Percentiles rank a stretch among this genome's conserved stretches.
Conservation (phyloP, 2,329 filamentous ascomycete genomes). For the Stagonosporopsis chrysanthemi region DNA sequence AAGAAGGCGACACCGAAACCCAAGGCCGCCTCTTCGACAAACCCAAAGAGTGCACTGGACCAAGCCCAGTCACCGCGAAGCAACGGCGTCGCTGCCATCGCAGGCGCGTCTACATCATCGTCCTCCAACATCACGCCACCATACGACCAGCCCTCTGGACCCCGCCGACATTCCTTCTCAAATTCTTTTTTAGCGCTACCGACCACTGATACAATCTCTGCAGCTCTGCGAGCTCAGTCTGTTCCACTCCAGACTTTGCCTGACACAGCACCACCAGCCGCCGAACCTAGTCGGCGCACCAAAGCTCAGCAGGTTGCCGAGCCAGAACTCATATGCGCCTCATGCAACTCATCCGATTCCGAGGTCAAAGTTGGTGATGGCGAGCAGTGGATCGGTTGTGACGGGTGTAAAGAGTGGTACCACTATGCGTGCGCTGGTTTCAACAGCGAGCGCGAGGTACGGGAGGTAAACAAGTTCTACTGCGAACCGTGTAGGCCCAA, state of each 20-base stretch:
- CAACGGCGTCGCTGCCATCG: slow-evolving; percentile 35
- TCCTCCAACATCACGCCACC: slow-evolving; percentile 15
- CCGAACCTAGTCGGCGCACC: slow-evolving; percentile 13
- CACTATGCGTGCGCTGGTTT: slow-evolving; percentile 73
- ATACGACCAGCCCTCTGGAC: slow-evolving; percentile 15
- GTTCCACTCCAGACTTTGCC: slow-evolving; percentile 40
- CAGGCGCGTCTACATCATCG: slow-evolving; percentile 16
- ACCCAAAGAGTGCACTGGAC: slow-evolving; percentile 28
- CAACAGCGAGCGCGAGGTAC: slow-evolving; percentile 68
- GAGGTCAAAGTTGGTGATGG: slow-evolving; percentile 60
- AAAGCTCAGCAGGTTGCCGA: slow-evolving; percentile 34
- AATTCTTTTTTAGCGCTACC: slow-evolving; percentile 16
- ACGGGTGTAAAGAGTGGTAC: slow-evolving; percentile 73
- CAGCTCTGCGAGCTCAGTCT: slow-evolving; percentile 37
- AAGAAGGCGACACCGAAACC: slow-evolving; percentile 50
- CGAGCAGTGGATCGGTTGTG: slow-evolving; percentile 72
- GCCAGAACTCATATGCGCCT: slow-evolving; percentile 60
- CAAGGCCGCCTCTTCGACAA: slow-evolving; percentile 32
- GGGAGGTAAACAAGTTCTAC: slow-evolving; percentile 73
- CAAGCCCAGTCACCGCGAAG: slow-evolving; percentile 47
- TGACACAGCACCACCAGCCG: slow-evolving; percentile 21
- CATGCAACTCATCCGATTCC: slow-evolving; percentile 64
- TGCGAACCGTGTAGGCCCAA: slow-evolving; percentile 66
- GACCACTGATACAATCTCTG: slow-evolving; percentile 8
- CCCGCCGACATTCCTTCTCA: slow-evolving; percentile 42